Base-by-base conservation (phyloP, 2,329 filamentous ascomycete species). In the Colletotrichum higginsianum region DNA sequence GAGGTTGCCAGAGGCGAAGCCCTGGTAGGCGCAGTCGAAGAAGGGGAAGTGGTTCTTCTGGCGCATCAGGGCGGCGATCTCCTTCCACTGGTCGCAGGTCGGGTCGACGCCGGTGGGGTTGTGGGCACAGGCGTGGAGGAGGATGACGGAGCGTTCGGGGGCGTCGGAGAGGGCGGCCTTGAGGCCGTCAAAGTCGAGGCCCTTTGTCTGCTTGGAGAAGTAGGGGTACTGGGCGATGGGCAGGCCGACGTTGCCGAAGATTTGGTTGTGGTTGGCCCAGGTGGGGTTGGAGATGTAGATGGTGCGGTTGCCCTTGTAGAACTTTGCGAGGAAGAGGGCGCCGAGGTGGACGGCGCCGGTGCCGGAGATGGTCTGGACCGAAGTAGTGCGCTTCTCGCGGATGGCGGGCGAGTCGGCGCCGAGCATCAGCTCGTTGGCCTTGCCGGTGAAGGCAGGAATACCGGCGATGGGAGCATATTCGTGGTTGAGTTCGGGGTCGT, bases 261-360 rank as follows among this genome's bases (percentile, higher is more conserved):
- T 98, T 84, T 98, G 96, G 86, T 97, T 92, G 90, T 99, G 96
- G 86, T 99, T 99, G 76, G 93, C 95, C 96, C 96, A 99, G 73
- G 96, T 99, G 64, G 96, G 96, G 82, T 93, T 93, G 79, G 95
- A 98, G 82, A 98, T 88, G 88, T 98, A 98, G 84, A 97, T 90
- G 71, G 91, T 90, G 76, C 90, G 92, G 84, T 88, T 90, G 80
- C 89, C 88, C 79, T 87, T 86, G 88, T 94, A 98, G 90, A 98
- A 99, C 82, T 92, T 95, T 82, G 93, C 87, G 72, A 99, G 92
- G 91, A 99, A 99, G 76, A 97, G 91, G 74, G 92, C 95, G 75
- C 96, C 96, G 47, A 98, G 87, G 81, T 99, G 96, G 75, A 98
- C 92, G 74, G 96, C 96, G 77, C 96, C 96, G 74, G 96, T 99